Base-by-base conservation (phyloP, 2,329 filamentous ascomycete species). In the Colletotrichum cereale region DNA sequence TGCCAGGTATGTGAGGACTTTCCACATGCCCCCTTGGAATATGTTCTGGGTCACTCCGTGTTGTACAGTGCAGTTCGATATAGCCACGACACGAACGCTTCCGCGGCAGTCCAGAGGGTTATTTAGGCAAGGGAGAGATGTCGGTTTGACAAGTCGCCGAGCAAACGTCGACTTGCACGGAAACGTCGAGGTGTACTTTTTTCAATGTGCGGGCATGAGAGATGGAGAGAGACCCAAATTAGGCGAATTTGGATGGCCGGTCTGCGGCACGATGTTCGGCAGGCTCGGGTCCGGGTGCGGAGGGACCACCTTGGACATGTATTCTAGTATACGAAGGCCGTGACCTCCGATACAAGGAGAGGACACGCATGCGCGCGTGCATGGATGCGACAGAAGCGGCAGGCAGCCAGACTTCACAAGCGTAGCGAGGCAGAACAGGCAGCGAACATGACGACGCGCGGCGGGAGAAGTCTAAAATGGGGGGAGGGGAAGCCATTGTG, bases 321-420 rank as follows among this genome's bases (percentile, higher is more conserved):
- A n/a, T n/a, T n/a, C n/a, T n/a, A n/a, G 21, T n/a, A 38, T 11
- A 2, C 6, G 14, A 24, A 21, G 12, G 12, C 53, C 12, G 53
- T 14, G 5, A n/a, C 7, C n/a, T 31, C 34, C 34, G 34, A 26
- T 38, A 12, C 3, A 3, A 21, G 21, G n/a, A n/a, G n/a, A n/a
- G n/a, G n/a, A n/a, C n/a, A n/a, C 18, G 42, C 42, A 8, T 4
- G 34, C 34, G 36, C 7, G 44, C 4, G 8, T 31, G 56, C 26
- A 66, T 38, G 67, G 31, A 40, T 55, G n/a, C 55, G 47, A 61
- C 68, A 24, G 52, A 68, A 71, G 14, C 53, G 58, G 58, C 68
- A 71, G 68, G 58, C 56, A 58, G 11, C 34, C 29, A 36, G 21
- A 14, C 7, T 47, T n/a, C 21, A 36, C 42, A 18, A 12, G n/a